Evolutionary conservation across 2,329 filamentous ascomycete genomes (phyloP).

Genomic region (Cordyceps tenuipes): DNA sequence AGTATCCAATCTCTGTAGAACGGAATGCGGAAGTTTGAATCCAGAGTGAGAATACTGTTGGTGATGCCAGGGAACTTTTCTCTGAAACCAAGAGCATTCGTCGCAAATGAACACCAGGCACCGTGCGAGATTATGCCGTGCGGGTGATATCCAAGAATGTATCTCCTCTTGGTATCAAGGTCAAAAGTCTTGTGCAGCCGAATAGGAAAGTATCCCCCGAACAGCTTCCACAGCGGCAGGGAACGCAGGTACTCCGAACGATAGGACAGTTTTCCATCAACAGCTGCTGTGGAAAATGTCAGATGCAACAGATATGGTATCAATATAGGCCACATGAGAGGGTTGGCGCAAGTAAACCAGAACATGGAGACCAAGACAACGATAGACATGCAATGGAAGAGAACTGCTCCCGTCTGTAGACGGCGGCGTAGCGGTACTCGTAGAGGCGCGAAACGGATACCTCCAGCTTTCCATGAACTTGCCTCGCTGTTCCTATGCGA

Average conservation of each 20-base stretch:
- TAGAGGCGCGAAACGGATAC: conserved; percentile 78
- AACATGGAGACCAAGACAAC: conserved; percentile 67
- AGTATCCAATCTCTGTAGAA: conserved; percentile 94
- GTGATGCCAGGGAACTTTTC: conserved; percentile 90
- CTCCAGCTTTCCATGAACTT: conserved; percentile 29
- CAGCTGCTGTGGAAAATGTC: conserved; percentile 68
- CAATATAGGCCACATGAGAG: conserved; percentile 76
- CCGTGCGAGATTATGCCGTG: conserved; percentile 97
- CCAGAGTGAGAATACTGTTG: conserved; percentile 87
- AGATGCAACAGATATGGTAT: conserved; percentile 76
- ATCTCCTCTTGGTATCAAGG: conserved; percentile 75
- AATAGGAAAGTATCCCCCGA: conserved; percentile 88
- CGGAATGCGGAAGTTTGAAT: conserved; percentile 89
- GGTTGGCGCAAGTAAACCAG: conserved; percentile 85
- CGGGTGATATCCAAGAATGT: conserved; percentile 95
- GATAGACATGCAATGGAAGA: conserved; percentile 65
- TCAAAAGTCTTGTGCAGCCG: conserved; percentile 75
- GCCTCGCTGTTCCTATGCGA: conserved; percentile 2
- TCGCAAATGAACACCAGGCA: conserved; percentile 86
- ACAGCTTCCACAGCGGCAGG: conserved; percentile 74
- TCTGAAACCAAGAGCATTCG: conserved; percentile 79
- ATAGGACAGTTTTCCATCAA: conserved; percentile 64
- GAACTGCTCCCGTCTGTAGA: conserved; percentile 69
- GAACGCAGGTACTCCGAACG: conserved; percentile 68
- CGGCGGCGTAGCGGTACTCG: conserved; percentile 63